Base-by-base conservation (phyloP, 2,329 filamentous ascomycete genomes). In the Talaromyces sp. region DNA sequence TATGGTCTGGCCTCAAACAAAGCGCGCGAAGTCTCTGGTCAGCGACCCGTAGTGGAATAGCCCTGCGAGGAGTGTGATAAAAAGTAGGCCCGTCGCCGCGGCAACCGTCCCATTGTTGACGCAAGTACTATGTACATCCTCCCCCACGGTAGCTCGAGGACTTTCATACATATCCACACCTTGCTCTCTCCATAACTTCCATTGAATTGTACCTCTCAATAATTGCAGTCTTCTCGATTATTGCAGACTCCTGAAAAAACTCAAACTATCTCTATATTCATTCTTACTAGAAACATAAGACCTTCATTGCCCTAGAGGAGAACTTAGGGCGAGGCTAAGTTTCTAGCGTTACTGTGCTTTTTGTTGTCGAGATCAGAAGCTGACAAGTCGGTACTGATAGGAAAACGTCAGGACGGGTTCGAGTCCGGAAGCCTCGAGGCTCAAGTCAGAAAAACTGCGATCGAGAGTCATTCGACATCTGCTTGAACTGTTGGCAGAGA, bases 61-160 rank as follows among this genome's bases (percentile, higher is more conserved):
- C 33, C 58, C 58, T 50, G 46, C 48, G 46, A 61, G 31, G 39
- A 50, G 60, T 37, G 21, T 40, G 31, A 40, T 16, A n/a, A 23
- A 23, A 44, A 40, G 33, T 25, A 54, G 39, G 12, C 14, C 46
- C 39, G 74, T 76, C 75, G 73, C 73, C 70, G 70, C 72, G 74
- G 70, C 73, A 76, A 76, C 74, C 56, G 64, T 54, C 67, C 66
- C 64, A 72, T 76, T 76, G 74, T 76, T 76, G 74, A 76, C 72
- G 69, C 67, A 71, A 71, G 71, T 69, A 54, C 25, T 67, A 71
- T 70, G 71, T 69, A 54, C 25, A 28, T 57, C 35, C 40, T 37
- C 42, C 44, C 54, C 35, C 52, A 50, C 52, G 50, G 39, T 40
- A 52, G 39, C 39, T 56, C 60, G 59, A 61, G 48, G 59, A 46